Base-by-base conservation (phyloP, 164 flowering plant species). In the Kalanchoe fedtschenkoi region DNA sequence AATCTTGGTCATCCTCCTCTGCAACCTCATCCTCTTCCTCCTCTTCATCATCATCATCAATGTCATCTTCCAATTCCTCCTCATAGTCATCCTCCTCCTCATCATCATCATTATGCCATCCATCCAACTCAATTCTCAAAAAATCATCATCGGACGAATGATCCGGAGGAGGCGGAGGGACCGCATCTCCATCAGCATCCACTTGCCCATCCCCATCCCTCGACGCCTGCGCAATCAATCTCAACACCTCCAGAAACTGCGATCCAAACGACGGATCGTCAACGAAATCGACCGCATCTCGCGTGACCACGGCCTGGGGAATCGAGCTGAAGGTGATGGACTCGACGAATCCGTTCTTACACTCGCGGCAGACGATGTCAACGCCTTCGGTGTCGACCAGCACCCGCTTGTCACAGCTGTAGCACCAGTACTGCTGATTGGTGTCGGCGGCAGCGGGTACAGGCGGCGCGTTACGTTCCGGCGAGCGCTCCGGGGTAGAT, bases 91-190 rank as follows among this genome's bases (percentile, higher is more conserved):
- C 67, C 3, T 62, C 74, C 1, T 60, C 69, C 7, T 61, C 60
- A 5, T 64, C 80, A 1, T 77, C 76, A 34, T 72, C 78, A 63
- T 80, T 71, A 26, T 66, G 76, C 88, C 88, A 85, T 2, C 84
- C 87, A 42, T 77, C 82, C 29, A 87, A 71, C 64, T 85, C 88
- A 68, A 84, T 79, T 17, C 87, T 74, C 34, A 87, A 80, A 55
- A 78, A 82, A 63, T 89, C 88, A 4, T 81, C 84, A 0, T 34
- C 53, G 6, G 70, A 80, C 6, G 80, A 63, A 0, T 75, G 62
- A 11, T 61, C 69, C 51, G 70, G 68, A 0, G 66, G 65, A 6
- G 84, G 76, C 13, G 68, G 76, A 15, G 76, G 79, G 2, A 17
- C 51, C 5, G 13, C 54, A 9, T 51, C 56, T 24, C 15, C 56